Evolutionary conservation across 2,329 filamentous ascomycete genomes (phyloP), one percentile per base, ranked within the genome.

Genomic region (Cryphonectria carpinicola): DNA sequence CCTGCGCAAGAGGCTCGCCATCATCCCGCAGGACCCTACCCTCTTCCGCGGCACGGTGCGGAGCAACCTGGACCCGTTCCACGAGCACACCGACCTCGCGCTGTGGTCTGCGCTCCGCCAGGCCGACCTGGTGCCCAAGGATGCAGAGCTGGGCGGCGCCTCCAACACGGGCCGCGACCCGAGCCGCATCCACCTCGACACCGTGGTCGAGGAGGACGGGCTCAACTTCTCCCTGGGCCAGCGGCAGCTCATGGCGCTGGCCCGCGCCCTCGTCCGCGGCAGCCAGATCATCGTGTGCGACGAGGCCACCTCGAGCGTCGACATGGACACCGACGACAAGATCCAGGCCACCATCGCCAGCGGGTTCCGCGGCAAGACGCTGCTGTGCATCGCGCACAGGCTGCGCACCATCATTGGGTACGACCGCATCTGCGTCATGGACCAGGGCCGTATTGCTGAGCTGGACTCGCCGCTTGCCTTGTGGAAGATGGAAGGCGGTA

Each of bases 351-450:
- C 95, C 4, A 98, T 98, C 81, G 91, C 93, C 0, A 86, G 88
- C 1, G 95, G 91, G 0, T 98, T 98, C 84, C 86, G 88, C 68
- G 95, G 94, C 71, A 93, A 92, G 84, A 98, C 95, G 2, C 82
- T 98, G 63, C 84, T 98, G 32, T 97, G 94, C 81, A 98, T 98
- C 79, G 95, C 95, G 7, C 95, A 98, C 81, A 88, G 95, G 6
- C 84, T 98, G 76, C 92, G 93, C 77, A 98, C 96, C 0, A 97
- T 99, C 73, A 92, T 98, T 73, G 90, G 91, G 39, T 98, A 98
- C 80, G 95, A 99, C 80, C 90, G 95, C 63, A 97, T 99, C 78
- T 95, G 94, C 77, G 96, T 99, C 75, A 97, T 99, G 95, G 95
- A 98, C 76, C 87, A 90, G 61, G 96, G 96, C 0, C 82, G 83